Evolutionary conservation across 2,329 filamentous ascomycete species (phyloP).

Genomic region (Exophiala sp.): DNA sequence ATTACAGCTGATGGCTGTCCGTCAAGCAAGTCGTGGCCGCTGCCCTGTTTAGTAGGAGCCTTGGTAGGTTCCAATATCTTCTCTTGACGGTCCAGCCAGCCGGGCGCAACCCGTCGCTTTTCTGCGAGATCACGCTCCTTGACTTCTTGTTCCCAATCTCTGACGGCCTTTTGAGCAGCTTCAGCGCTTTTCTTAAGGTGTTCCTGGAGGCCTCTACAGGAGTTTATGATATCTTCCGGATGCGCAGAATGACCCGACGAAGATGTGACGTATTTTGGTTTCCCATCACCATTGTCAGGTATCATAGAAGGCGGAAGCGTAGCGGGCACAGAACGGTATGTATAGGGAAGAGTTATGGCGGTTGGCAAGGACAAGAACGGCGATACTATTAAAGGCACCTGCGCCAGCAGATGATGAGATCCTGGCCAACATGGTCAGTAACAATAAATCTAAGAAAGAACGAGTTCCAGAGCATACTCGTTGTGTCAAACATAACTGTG

Average conservation of each 20-base stretch:
- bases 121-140: constrained; percentile 58
- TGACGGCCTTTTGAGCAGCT: constrained; percentile 65
- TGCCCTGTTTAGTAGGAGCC: constrained; percentile 22
- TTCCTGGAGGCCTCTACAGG: constrained; percentile 72
- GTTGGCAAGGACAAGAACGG: constrained; percentile 89
- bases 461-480: constrained; percentile 34
- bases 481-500: constrained; percentile 43
- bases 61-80: constrained; percentile 55
- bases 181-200: constrained; percentile 68
- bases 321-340: constrained; percentile 85
- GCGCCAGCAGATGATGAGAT: constrained; percentile 82
- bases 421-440: constrained; percentile 46
- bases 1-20: constrained; percentile 30
- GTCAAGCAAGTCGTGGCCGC: constrained; percentile 34
- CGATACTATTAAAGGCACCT: constrained; percentile 89
- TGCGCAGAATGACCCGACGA: constrained; percentile 77
- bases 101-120: constrained; percentile 61
- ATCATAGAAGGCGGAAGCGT: constrained; percentile 73
- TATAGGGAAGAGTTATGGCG: constrained; percentile 88
- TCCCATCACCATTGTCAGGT: constrained; percentile 46
- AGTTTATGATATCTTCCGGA: constrained; percentile 78
- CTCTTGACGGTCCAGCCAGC: constrained; percentile 62
- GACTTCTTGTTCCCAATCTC: constrained; percentile 65
- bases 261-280: constrained; percentile 72
- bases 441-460: background rate